Evolutionary conservation across 306 rosid species (phyloP), one percentile per base, ranked within the genome.

Genomic region (Rosa multiflora): DNA sequence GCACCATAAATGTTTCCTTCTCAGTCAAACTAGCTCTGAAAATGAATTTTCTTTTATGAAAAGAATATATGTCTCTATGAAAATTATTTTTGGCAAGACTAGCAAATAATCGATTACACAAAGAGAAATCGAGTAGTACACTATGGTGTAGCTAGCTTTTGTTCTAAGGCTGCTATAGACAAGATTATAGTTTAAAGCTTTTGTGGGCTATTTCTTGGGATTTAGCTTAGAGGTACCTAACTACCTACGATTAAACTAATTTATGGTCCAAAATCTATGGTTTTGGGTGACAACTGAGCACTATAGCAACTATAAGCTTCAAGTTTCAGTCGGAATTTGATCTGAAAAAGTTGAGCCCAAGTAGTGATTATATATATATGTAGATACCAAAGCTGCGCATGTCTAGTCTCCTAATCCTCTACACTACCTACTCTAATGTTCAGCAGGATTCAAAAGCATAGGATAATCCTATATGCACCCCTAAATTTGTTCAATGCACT

Each of bases 131-230:
- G 17, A 35, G 13, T 32, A n/a, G 73, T 29, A 32, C 63, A 56
- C 32, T 56, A 46, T 64, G 21, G 70, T 35, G 44, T 35, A 15
- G 20, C 18, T 29, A 26, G 18, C 43, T 42, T 56, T 73, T 39
- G 53, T 32, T 76, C 46, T 32, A 80, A 80, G 83, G 88, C 86
- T 76, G 79, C 88, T 81, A 47, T 13, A 4, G 37, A 6, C 64
- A 49, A 12, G 15, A 10, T 17, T 26, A 74, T 46, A 46, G 77
- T 82, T 66, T 76, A 64, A 62, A 23, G 37, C 20, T 53, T 80
- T 72, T 83, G 74, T 51, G 83, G 85, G 86, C 81, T 82, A 89
- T 82, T 82, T 74, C 82, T 89, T 87, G 83, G 37, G 37, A 32
- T 32, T 32, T 32, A 32, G 3, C 37, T 32, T 32, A 32, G 83